A percentile compares a stretch with the other conserved stretches of the same genome.
These are phyloP conservation scores for Petasospora fabianii DNA, from an alignment of 1,139 yeast genomes.

Conservation along the genomic window DNA sequence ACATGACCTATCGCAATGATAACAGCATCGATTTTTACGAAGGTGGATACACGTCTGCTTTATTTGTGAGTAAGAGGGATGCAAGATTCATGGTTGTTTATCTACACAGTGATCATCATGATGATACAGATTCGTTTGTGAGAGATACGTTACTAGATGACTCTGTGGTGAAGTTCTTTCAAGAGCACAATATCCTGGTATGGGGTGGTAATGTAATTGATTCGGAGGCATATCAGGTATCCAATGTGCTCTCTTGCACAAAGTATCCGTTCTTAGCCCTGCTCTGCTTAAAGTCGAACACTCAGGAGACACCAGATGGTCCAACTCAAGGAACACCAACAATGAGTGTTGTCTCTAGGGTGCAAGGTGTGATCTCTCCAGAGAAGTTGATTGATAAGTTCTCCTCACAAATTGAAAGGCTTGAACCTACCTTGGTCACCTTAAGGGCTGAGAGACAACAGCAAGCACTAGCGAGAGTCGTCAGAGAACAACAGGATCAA, in stretches of 20 bases:
- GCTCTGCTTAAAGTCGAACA: constrained; percentile 51
- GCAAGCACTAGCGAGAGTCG: constrained; percentile 52
- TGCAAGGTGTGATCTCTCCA: constrained; percentile 52
- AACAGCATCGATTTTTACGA: constrained; percentile 42
- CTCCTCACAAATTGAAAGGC: constrained; percentile 44
- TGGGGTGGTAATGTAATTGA: constrained; percentile 90
- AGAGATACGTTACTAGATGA: constrained; percentile 53
- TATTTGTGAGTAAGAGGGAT: constrained; percentile 60
- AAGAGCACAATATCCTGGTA: constrained; percentile 48
- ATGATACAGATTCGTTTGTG: constrained; percentile 53
- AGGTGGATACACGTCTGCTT: constrained; percentile 77
- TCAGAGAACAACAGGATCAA: constrained; percentile 71
- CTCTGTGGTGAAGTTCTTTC: constrained; percentile 47
- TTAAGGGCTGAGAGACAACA: constrained; percentile 62
- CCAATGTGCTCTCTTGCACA: constrained; percentile 69
- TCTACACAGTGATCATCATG: constrained; percentile 71
- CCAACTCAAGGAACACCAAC: constrained; percentile 49
- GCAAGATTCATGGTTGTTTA: constrained; percentile 71
- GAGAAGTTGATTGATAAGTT: constrained; percentile 33
- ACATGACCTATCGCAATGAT: constrained; percentile 31
- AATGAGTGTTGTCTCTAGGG: constrained; percentile 58
- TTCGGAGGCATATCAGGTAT: constrained; percentile 82
- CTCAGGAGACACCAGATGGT: constrained; percentile 59
- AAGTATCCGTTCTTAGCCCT: constrained; percentile 79
- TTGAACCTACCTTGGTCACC: constrained; percentile 56